These are phyloP conservation scores for Ettlia oleoabundans DNA, from an alignment of 139 green algal genomes.

Conservation along the genomic window DNA sequence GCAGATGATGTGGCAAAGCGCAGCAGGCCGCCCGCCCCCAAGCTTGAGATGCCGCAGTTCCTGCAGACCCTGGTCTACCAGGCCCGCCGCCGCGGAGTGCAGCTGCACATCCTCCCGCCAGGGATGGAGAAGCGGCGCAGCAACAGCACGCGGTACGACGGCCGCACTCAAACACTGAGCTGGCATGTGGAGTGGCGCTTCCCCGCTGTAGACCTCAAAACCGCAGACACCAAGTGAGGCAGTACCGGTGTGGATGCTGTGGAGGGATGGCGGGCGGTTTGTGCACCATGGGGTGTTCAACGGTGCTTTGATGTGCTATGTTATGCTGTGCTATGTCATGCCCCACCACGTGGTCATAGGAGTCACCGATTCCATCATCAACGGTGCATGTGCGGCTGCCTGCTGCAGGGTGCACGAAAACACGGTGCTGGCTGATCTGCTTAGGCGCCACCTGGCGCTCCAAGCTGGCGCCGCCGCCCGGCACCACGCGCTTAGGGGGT, in stretches of 20 bases:
- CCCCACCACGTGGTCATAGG: too few species aligned
- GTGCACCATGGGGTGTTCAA: too few species aligned
- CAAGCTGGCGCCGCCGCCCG: slow-evolving; percentile 11
- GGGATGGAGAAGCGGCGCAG: slow-evolving; percentile 47
- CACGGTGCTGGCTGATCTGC: slow-evolving; percentile 6
- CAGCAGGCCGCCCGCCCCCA: slow-evolving; percentile 36
- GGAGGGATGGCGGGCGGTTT: background rate
- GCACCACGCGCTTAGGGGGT: slow-evolving; percentile 23
- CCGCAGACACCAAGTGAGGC: background rate
- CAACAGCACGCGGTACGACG: slow-evolving; percentile 53
- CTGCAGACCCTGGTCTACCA: slow-evolving; percentile 49
- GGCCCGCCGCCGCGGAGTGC: slow-evolving; percentile 30
- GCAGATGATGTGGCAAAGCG: slow-evolving; percentile 50
- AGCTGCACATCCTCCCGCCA: slow-evolving; percentile 48
- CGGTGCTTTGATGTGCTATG: background rate
- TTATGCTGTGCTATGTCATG: background rate
- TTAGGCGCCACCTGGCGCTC: slow-evolving; percentile 26
- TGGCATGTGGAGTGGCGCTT: slow-evolving; percentile 55
- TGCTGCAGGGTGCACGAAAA: slow-evolving; percentile 27
- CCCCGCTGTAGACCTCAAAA: background rate
- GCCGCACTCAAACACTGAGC: slow-evolving; percentile 29
- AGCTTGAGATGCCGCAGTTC: slow-evolving; percentile 39
- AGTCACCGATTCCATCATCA: too few species aligned
- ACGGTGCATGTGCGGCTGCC: background rate
- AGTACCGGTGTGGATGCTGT: background rate